These are phyloP conservation scores for Candida sanyaensis DNA, from an alignment of 1,139 yeast species.

Conservation along the genomic window DNA sequence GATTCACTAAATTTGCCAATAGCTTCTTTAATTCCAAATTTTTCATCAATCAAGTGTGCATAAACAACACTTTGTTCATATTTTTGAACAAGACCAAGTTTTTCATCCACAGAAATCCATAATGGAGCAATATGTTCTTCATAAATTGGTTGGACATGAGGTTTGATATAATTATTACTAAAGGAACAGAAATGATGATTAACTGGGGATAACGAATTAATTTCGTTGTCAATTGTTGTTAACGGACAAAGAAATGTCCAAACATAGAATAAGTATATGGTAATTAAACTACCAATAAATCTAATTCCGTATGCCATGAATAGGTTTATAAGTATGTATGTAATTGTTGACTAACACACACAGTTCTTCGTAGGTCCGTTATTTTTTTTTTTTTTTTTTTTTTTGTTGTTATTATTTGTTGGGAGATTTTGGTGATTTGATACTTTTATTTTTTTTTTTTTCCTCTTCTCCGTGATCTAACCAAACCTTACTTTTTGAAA, in stretches of 20 bases:
- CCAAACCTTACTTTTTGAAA: too few species aligned
- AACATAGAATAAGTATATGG: conserved; percentile 12
- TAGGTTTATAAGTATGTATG: background rate
- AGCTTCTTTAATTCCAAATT: conserved; percentile 4
- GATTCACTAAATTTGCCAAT: conserved; percentile 1
- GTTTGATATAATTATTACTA: conserved; percentile 13
- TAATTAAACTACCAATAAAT: conserved; percentile 6
- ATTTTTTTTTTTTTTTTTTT: too few species aligned
- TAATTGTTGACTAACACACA: background rate
- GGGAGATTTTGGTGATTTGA: too few species aligned
- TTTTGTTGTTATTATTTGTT: background rate
- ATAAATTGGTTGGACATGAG: conserved; percentile 14
- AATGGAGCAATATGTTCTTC: conserved; percentile 11
- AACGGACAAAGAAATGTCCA: conserved; percentile 17
- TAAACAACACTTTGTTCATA: background rate
- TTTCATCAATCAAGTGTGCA: conserved; percentile 6
- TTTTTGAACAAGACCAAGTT: conserved; percentile 8
- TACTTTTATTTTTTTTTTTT: too few species aligned
- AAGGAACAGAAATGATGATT: conserved; percentile 16
- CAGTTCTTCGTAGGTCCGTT: too few species aligned
- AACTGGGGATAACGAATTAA: conserved; percentile 12
- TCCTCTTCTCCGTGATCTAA: too few species aligned
- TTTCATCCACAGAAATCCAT: conserved; percentile 7
- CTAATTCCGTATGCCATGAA: conserved; percentile 6
- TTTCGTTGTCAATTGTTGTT: conserved; percentile 3